Base-by-base conservation (phyloP, 2,329 filamentous ascomycete genomes). In the Aureobasidium sp. region DNA sequence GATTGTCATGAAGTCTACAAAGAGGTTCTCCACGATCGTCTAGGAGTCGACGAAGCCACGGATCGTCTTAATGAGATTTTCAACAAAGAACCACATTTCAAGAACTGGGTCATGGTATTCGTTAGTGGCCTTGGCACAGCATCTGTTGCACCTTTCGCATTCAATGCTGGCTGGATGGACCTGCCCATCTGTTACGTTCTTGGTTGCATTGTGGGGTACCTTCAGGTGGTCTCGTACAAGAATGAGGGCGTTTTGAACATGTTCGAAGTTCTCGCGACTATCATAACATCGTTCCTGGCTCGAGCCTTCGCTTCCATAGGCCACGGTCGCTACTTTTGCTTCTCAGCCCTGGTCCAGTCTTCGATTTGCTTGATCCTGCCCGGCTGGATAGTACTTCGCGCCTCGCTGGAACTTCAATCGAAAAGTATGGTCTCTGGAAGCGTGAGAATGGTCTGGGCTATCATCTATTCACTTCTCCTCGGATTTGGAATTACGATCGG, bases 1-100 rank as follows among this genome's bases (percentile, higher is more conserved):
- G 89, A 91, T 66, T 82, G 87, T 1, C 88, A 91, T 68, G 83
- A 88, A 67, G 84, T 91, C 61, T 92, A 92, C 76, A 92, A 92
- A 71, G 84, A 89, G 62, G 88, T 91, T n/a, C 84, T 91, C 1
- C 88, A 91, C 69, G 88, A 91, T 71, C 79, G 83, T n/a, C 82
- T 90, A 9, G 81, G 85, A 11, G 86, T 89, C 0, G 87, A 90
- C 45, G 87, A 90, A 66, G 88, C 87, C 1, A 87, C 83, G 1
- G 73, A 77, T 11, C 79, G 82, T 20, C 76, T 91, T 0, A 82
- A 89, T 51, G 79, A 81, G 34, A 89, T 89, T 47, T 82, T 84
- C 67, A 75, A 75, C n/a, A 76, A 79, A 11, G 79, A 79, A 53
- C 77, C 79, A 62, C 85, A 86, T 68, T 87, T 76, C 68, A 72